Evolutionary conservation across 768 basidiomycete genomes (phyloP), one percentile per base, ranked within the genome.

Genomic region (Botryobasidium botryosum): DNA sequence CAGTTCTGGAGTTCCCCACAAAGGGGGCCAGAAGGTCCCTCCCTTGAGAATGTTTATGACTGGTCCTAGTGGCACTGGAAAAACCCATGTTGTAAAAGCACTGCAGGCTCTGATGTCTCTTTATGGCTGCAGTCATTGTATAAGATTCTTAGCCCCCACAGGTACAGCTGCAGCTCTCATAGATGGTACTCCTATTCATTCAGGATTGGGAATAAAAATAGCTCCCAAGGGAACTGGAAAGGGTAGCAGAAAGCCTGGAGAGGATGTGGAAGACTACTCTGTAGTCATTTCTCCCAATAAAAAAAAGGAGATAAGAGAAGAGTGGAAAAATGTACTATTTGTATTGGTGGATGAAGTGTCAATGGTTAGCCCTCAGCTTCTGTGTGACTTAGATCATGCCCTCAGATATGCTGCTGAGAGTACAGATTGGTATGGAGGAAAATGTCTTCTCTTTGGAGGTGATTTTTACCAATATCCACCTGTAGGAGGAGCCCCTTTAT

Each of bases 391-490:
- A 6, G 60, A 56, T 43, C 45, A 61, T 18, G 62, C 62, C 0
- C 43, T 70, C 0, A 46, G 28, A 0, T 59, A 50, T 53, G 50
- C 53, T 1, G 64, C 62, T 46, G 61, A 48, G 2, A 32, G 39
- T 15, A 33, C 33, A 0, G 15, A 28, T 18, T 49, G 53, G 0
- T 68, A 66, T 53, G 65, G 67, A 3, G 63, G 64, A 0, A 54
- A 68, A 0, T 67, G 62, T 36, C 46, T 68, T 1, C 63, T 69
- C 1, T 65, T 66, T 44, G 62, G 63, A 0, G 66, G 68, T 1
- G 65, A 69, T 44, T 68, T 70, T 46, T 56, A 59, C 1, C 68
- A 70, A 40, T 46, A 66, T 3, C 60, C 65, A 0, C 67, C 67
- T 7, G 57, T 69, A 0, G 49, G 52, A 0, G 50, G 61, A 5